Base-by-base conservation (phyloP, 2,329 filamentous ascomycete species). In the Metarhizium anisopliae region DNA sequence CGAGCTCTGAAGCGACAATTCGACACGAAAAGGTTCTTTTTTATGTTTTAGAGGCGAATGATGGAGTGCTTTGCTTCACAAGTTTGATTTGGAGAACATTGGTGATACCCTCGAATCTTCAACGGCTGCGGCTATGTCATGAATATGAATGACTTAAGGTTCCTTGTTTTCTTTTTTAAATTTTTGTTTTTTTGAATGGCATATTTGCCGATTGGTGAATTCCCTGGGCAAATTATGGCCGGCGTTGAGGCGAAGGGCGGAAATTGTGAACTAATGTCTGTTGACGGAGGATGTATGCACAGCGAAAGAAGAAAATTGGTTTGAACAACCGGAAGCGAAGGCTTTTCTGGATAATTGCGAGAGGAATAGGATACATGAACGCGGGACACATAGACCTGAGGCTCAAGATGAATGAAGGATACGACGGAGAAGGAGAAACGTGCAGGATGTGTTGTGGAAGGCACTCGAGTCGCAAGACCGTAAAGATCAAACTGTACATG, bases 101-200 rank as follows among this genome's bases (percentile, higher is more conserved):
- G 45, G 45, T 40, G 51, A 56, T 53, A 56, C 51, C 55, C 54
- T 38, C 42, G 43, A 16, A 49, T 49, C 43, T 54, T 29, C 20
- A 42, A 49, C 13, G 36, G 11, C 16, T 32, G 29, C 42, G 30
- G 30, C 47, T 51, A 30, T 56, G 51, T 20, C 47, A 59, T 47
- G 51, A 54, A 52, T 13, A 38, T 51, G 52, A 43, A 59, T 20
- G 49, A 59, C 38, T 18, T 43, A 11, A 11, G 32, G 10, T 35
- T 11, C 10, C 32, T 8, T 38, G 18, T 47, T 25, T 25, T 42
- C 45, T 25, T 42, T 25, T 29, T 5, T 18, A 30, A 10, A 20
- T 18, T 47, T 47, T 53, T n/a, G n/a, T 53, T 45, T 32, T 32
- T 20, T 49, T 14, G 45, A 49, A 29, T 14, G 8, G 20, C 18